Evolutionary conservation across 768 basidiomycete genomes (phyloP), one percentile per base, ranked within the genome.

Genomic region (Leccinellum rugosiceps): DNA sequence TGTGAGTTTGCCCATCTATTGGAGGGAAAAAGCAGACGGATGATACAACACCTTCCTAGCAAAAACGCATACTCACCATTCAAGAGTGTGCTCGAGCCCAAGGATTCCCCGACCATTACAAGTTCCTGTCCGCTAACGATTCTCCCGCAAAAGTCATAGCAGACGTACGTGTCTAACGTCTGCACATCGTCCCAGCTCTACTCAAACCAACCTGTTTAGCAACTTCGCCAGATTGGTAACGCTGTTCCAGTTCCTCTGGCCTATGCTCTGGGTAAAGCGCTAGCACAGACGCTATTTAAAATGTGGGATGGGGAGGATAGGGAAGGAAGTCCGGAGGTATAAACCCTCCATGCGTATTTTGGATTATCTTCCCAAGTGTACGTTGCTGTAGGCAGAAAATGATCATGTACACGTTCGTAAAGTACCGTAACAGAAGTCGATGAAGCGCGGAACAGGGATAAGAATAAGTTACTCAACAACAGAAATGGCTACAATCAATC

Each of bases 181-280:
- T 26, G 21, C 49, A 43, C 31, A 28, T 55, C 32, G 45, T 56
- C 4, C n/a, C 17, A 9, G n/a, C 10, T 4, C 54, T 31, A 15
- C 50, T 59, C 57, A 46, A 21, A 5, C 19, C 38, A 34, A 57
- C 34, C 8, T 52, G 34, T 58, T 23, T 59, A 92, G 90, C 86
- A 87, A 83, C 76, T 85, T 56, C 76, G 80, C 50, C 90, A 91
- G 60, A 90, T 92, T 46, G 90, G 90, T 0, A 92, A 92, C 64
- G 90, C 88, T 3, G 89, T 90, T 7, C 87, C 89, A 3, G 78
- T 89, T 8, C 85, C 85, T 3, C 76, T 91, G 23, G 87, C 86
- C 4, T 72, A 80, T 10, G 86, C 87, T 3, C 74, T 90, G 2
- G 87, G 86, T 7, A 74, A 70, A 50, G 71, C 73, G 7, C 65